Base-by-base conservation (phyloP, 2,329 filamentous ascomycete genomes). In the Aspergillus chevalieri region DNA sequence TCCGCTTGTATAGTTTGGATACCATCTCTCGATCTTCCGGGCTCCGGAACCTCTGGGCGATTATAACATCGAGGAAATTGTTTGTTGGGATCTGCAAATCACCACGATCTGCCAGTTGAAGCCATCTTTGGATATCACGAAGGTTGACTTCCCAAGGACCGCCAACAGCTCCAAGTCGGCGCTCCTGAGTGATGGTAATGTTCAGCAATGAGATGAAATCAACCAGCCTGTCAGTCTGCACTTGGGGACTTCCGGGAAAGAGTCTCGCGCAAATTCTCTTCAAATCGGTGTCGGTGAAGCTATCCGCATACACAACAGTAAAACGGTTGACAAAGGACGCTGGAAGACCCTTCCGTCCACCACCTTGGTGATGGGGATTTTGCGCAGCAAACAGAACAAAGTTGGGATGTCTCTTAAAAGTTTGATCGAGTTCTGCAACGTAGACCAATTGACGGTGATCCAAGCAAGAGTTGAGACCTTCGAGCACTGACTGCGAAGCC, bases 251-350 rank as follows among this genome's bases (percentile, higher is more conserved):
- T 1, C 72, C 65, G 0, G 89, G 84, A 63, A 89, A 96, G 52
- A 87, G 83, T 57, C 86, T 86, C 22, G 79, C 76, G 43, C 90
- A 94, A 55, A 98, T 97, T 43, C 86, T 74, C 52, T 85, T 79
- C 51, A 98, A 72, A 73, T 98, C 93, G 28, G 88, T 80, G 22
- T 86, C 78, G 14, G 80, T 86, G 65, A 98, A 93, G 4, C 90
- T 81, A 63, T 98, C 93, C 50, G 93, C 90, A 70, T 97, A 97
- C 0, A 98, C 94, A 15, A 98, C 92, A 34, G 94, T 93, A 67
- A 98, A 98, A 43, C 94, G 87, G 67, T 98, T 97, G 54, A 98
- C 93, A 62, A 98, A 98, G 1, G 93, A 97, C 50, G 87, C 87
- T 1, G 93, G 93, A 33, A 98, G 75, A 36, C 93, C 93, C 70